Conservation (phyloP, 1,284 basidiomycete genomes). For the Tylopilus sp. region DNA sequence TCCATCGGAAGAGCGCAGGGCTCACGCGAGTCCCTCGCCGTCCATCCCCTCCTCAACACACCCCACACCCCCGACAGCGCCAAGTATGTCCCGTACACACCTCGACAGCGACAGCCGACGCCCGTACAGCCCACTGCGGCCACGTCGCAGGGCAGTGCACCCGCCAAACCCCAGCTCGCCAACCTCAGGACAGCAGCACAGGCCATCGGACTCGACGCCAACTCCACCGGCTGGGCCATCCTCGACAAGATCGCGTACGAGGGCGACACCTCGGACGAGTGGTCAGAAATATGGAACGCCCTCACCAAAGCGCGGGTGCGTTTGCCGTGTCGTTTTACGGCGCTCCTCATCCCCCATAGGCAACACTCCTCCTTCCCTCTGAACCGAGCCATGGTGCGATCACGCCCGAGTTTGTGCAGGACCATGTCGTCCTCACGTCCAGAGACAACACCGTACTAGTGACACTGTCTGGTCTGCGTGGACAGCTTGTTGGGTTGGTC, state of each 20-base stretch:
- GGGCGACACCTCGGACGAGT: constrained; percentile 59
- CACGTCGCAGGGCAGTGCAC: constrained; percentile 5
- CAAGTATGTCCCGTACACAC: constrained; percentile 57
- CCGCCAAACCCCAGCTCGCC: constrained; percentile 62
- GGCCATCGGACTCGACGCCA: constrained; percentile 66
- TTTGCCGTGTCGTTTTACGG: neutral
- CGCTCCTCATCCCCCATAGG: constrained; percentile 44
- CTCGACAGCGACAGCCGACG: constrained; percentile 52
- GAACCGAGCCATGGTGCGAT: constrained; percentile 57
- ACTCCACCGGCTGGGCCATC: constrained; percentile 79
- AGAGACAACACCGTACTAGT: constrained; percentile 54
- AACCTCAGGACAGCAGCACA: constrained; percentile 81
- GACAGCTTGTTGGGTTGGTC: constrained; percentile 58
- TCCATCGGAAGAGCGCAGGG: neutral
- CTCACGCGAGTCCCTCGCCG: constrained; percentile 56
- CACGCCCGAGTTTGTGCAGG: constrained; percentile 73
- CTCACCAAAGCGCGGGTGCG: constrained; percentile 69
- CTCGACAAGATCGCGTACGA: constrained; percentile 75
- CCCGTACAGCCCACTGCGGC: constrained; percentile 16
- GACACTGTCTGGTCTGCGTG: constrained; percentile 80
- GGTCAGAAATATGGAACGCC: constrained; percentile 73
- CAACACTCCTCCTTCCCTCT: constrained; percentile 73
- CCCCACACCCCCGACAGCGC: constrained; percentile 14
- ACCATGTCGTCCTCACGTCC: constrained; percentile 63
- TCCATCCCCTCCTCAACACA: constrained; percentile 56